Conservation (phyloP, 306 rosid genomes). For the Myrica gale region DNA sequence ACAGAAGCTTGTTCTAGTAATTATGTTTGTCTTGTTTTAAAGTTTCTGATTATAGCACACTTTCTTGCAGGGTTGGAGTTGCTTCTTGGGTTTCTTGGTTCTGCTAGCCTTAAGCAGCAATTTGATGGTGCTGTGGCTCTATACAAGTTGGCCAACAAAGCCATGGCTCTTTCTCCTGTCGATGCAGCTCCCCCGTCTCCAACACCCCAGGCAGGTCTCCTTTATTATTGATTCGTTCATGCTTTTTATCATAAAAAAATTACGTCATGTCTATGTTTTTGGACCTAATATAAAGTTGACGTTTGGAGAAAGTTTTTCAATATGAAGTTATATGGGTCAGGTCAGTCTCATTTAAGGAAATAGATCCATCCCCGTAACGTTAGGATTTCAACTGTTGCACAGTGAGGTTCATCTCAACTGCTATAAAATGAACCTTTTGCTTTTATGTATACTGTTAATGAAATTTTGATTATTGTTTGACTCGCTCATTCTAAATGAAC, state of each 20-base stretch:
- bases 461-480: too few species aligned
- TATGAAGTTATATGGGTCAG: neutral
- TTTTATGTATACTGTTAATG: too few species aligned
- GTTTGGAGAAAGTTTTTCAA: neutral
- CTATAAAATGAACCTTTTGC: too few species aligned
- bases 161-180: slow-evolving; percentile 66
- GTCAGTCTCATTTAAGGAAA: neutral
- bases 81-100: slow-evolving; percentile 84
- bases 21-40: slow-evolving; percentile 22
- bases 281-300: neutral
- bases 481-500: neutral
- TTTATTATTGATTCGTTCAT: slow-evolving; percentile 13
- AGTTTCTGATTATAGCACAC: slow-evolving; percentile 21
- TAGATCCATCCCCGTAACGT: neutral
- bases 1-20: slow-evolving; percentile 18
- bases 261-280: neutral
- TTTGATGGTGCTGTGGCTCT: slow-evolving; percentile 93
- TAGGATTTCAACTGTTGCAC: neutral
- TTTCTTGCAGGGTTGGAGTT: slow-evolving; percentile 74
- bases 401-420: neutral
- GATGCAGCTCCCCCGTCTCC: slow-evolving; percentile 98
- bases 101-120: slow-evolving; percentile 68
- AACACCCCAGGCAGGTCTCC: slow-evolving; percentile 75
- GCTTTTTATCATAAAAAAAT: neutral
- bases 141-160: slow-evolving; percentile 85